A percentile compares a stretch with the other conserved stretches of the same genome.
Conservation (phyloP, 225 moss, liverwort and hornwort species). For the Ulota crispa region DNA sequence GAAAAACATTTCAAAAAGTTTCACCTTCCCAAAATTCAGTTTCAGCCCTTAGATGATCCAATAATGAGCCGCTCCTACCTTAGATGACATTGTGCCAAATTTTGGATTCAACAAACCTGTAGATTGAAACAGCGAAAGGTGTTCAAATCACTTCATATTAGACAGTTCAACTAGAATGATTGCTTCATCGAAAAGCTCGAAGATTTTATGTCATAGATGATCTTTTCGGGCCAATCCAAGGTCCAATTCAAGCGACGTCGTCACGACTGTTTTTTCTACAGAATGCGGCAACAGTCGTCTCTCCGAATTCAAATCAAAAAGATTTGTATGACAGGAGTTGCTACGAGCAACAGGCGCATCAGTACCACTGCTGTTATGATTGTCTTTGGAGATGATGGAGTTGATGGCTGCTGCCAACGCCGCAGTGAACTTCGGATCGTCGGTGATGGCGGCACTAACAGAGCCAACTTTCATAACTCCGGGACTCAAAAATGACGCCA, state of each 20-base stretch:
- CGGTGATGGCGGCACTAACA: conserved; percentile 65
- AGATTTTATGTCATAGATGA: not conserved
- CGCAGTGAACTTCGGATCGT: conserved; percentile 41
- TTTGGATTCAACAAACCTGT: not conserved
- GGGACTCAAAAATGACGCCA: conserved; percentile 32
- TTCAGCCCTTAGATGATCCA: too few species aligned
- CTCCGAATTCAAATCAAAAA: not conserved
- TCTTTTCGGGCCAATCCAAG: not conserved
- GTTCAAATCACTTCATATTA: too few species aligned
- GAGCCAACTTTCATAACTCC: conserved; percentile 41
- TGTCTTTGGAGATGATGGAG: conserved; percentile 30
- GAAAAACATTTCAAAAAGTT: too few species aligned
- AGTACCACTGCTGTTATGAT: not conserved
- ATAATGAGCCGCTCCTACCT: too few species aligned
- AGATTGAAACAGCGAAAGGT: not conserved
- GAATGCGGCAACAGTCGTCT: not conserved
- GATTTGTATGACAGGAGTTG: not conserved
- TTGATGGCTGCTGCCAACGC: conserved; percentile 52
- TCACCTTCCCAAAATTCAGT: too few species aligned
- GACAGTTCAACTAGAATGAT: not conserved
- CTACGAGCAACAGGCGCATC: not conserved
- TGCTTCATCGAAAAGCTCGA: not conserved
- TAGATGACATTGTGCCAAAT: not conserved
- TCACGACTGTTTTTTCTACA: not conserved
- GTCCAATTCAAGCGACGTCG: not conserved